These are phyloP conservation scores for Paxillus rubicundulus DNA, from an alignment of 768 basidiomycete species.

Conservation along the genomic window DNA sequence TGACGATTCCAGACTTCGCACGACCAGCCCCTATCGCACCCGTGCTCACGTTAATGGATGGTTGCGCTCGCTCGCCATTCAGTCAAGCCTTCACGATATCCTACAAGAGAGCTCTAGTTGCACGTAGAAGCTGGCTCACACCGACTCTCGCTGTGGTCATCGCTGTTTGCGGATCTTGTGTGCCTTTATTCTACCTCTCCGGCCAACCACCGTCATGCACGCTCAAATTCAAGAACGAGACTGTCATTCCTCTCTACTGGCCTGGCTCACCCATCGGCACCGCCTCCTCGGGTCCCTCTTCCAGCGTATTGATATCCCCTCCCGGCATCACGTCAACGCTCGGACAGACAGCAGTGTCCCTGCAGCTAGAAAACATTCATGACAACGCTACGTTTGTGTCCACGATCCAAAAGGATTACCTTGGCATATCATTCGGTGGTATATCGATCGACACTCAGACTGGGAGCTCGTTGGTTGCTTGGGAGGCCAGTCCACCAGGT, in stretches of 20 bases:
- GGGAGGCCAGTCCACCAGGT: constrained; percentile 65
- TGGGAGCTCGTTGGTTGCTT: constrained; percentile 58
- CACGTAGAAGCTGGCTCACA: constrained; percentile 66
- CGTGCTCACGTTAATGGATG: constrained; percentile 46
- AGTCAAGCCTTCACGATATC: constrained; percentile 71
- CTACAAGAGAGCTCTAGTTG: constrained; percentile 64
- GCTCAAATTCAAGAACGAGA: constrained; percentile 35
- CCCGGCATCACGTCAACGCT: constrained; percentile 49
- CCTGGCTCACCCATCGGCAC: constrained; percentile 44
- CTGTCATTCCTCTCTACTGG: constrained; percentile 50
- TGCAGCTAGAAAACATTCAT: constrained; percentile 42
- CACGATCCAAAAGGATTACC: constrained; percentile 49
- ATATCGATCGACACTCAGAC: constrained; percentile 56
- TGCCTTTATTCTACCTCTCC: constrained; percentile 65
- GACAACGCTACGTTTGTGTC: constrained; percentile 61
- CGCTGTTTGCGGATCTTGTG: constrained; percentile 59
- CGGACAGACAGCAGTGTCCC: constrained; percentile 36
- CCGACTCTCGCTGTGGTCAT: constrained; percentile 52
- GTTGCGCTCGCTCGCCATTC: constrained; percentile 53
- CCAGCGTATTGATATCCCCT: constrained; percentile 50
- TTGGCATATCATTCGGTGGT: constrained; percentile 62
- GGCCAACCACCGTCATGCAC: constrained; percentile 52
- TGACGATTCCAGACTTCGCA: not conserved
- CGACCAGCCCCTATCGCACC: constrained; percentile 9
- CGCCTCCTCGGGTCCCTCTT: constrained; percentile 29